Evolutionary conservation across 1,284 basidiomycete species (phyloP), one percentile per base, ranked within the genome.

Genomic region (Hypsizygus ulmarius): DNA sequence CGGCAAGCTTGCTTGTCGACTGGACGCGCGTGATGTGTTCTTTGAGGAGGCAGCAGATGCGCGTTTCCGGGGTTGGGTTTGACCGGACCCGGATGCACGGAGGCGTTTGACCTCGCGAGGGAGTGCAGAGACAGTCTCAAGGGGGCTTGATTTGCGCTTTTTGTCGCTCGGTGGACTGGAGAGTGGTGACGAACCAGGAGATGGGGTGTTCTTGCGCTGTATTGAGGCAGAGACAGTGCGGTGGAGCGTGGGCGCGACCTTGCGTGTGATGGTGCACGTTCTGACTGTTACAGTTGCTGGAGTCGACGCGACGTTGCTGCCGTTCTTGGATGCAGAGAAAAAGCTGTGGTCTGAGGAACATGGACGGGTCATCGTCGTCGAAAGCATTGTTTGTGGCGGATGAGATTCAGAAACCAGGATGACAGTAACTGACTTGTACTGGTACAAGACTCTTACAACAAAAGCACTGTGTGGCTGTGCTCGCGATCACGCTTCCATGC

Each of bases 21-120:
- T 73, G 28, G 69, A 66, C 29, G 66, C 63, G 57, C 74, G 73
- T 45, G 72, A 70, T 5, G 65, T 61, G 37, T 58, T 53, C 39
- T 64, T 65, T 15, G 67, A 65, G 14, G 61, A 62, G 10, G 63
- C 42, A 2, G 43, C 42, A 18, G 65, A 58, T 38, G 64, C 65
- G 55, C 64, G 65, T 63, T 66, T 69, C 11, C 59, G 53, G 28
- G 59, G 53, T 54, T 56, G 63, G 32, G 39, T 38, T 47, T 47
- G 10, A 28, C 39, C 41, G 2, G 47, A 36, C 12, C 43, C 52
- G 6, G 58, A 51, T 10, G 58, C 57, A 33, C 71, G 70, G 3
- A 70, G 63, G 33, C 70, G 61, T 53, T 75, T 75, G 43, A 68
- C 65, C 6, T 65, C 63, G 29, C 69, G 66, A 15, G 68, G 67